Evolutionary conservation across 345 rosid genomes (phyloP).

Genomic region (Crucihimalaya himalaica): DNA sequence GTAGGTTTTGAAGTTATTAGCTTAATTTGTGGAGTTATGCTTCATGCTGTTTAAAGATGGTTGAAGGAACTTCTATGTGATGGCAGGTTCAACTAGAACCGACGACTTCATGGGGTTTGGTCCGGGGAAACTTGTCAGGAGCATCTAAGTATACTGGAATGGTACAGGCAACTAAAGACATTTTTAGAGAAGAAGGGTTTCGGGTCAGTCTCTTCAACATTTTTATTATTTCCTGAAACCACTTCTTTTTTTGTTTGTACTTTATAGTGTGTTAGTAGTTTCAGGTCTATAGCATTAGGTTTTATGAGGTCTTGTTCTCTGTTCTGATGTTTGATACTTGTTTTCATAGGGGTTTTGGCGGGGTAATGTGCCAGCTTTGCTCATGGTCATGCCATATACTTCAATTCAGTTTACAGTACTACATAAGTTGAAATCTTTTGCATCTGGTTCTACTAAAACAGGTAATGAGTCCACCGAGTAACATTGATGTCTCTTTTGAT

Average conservation of each 20-base stretch:
- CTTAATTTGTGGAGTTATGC: neutral
- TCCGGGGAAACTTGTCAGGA: constrained; percentile 46
- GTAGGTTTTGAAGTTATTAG: constrained; percentile 1
- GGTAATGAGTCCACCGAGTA: constrained; percentile 46
- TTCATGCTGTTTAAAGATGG: neutral
- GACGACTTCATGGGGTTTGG: constrained; percentile 72
- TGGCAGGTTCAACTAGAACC: constrained; percentile 96
- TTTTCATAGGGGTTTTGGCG: constrained; percentile 92
- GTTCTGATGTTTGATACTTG: constrained; percentile 31
- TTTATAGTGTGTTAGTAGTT: neutral
- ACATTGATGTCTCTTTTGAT: neutral
- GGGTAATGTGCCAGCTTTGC: constrained; percentile 97
- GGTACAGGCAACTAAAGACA: constrained; percentile 87
- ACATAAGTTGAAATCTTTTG: constrained; percentile 76
- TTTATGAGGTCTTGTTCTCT: neutral
- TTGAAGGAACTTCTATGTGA: neutral
- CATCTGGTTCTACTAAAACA: constrained; percentile 83
- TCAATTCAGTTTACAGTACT: constrained; percentile 90
- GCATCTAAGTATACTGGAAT: constrained; percentile 90
- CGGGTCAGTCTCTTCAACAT: constrained; percentile 49
- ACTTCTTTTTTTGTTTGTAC: neutral
- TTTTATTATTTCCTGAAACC: neutral
- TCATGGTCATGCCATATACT: constrained; percentile 96
- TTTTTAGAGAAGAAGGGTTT: constrained; percentile 90
- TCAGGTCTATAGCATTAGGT: neutral